These are phyloP conservation scores for Hyphopichia pseudoburtonii DNA, from an alignment of 1,139 yeast genomes.

Conservation along the genomic window DNA sequence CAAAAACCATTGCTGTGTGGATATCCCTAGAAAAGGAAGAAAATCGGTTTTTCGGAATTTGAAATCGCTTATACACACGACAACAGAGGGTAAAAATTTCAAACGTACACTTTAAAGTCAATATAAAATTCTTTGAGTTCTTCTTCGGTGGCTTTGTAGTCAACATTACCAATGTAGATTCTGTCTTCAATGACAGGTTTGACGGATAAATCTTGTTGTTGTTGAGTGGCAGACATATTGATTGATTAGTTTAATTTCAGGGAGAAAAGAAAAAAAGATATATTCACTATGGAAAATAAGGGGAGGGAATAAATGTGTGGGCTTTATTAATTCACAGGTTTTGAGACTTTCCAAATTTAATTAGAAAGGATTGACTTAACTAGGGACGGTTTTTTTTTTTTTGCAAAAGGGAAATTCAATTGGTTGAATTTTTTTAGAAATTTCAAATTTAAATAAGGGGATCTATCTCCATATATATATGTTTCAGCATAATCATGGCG, in stretches of 20 bases:
- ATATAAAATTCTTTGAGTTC: conserved; percentile 47
- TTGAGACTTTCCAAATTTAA: background rate
- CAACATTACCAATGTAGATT: conserved; percentile 54
- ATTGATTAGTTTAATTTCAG: background rate
- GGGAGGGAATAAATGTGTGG: conserved; percentile 1
- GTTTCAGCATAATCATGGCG: background rate
- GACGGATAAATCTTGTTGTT: conserved; percentile 7
- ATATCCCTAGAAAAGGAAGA: background rate
- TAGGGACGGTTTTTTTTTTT: too few species aligned
- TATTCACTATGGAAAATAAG: background rate
- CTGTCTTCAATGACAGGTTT: conserved; percentile 42
- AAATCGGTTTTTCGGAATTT: too few species aligned
- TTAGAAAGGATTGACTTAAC: conserved; percentile 1
- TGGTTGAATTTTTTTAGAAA: too few species aligned
- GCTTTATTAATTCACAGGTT: background rate
- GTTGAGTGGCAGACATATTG: conserved; percentile 19
- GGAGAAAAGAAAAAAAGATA: background rate
- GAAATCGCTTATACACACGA: too few species aligned
- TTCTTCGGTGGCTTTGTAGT: conserved; percentile 51
- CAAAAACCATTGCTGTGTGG: too few species aligned
- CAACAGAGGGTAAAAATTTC: too few species aligned
- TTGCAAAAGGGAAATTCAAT: too few species aligned
- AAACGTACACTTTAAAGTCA: conserved; percentile 36
- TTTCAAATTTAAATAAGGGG: background rate
- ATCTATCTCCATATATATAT: background rate